phyloP scores from a whole-genome alignment of 345 rosid genomes.

The Raphanus raphanistrum region DNA sequence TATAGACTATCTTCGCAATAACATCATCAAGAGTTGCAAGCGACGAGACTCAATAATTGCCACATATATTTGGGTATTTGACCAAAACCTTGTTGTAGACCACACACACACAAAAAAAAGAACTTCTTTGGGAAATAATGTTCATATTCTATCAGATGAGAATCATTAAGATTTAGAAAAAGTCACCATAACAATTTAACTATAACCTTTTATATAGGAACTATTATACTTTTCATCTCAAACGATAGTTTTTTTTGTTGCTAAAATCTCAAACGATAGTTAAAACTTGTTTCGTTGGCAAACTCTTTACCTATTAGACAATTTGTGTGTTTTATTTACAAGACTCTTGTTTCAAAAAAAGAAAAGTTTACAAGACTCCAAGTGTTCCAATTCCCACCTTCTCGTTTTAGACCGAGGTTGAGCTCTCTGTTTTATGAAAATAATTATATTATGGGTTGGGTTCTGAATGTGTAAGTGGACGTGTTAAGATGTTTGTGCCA shows the following conservation, averaged over 20 bases:
- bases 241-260: neutral
- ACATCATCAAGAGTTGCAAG: slow-evolving; percentile 20
- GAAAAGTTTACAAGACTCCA: too few relatives aligned
- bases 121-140: slow-evolving; percentile 5
- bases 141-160: neutral
- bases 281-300: neutral
- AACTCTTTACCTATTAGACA: slow-evolving; percentile 3
- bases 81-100: neutral
- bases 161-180: slow-evolving; percentile 13
- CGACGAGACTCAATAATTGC: slow-evolving; percentile 27
- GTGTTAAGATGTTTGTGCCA: slow-evolving; percentile 2
- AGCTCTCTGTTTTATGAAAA: neutral
- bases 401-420: neutral
- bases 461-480: neutral
- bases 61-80: slow-evolving; percentile 8
- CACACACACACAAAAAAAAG: neutral
- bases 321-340: neutral
- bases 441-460: neutral
- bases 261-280: neutral
- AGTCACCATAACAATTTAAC: neutral
- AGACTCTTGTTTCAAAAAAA: neutral
- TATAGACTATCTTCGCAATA: slow-evolving; percentile 4
- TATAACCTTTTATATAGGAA: neutral
- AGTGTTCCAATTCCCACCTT: neutral
- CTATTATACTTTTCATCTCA: neutral